phyloP scores from a whole-genome alignment of 768 basidiomycete genomes.

The Amanita rubescens region DNA sequence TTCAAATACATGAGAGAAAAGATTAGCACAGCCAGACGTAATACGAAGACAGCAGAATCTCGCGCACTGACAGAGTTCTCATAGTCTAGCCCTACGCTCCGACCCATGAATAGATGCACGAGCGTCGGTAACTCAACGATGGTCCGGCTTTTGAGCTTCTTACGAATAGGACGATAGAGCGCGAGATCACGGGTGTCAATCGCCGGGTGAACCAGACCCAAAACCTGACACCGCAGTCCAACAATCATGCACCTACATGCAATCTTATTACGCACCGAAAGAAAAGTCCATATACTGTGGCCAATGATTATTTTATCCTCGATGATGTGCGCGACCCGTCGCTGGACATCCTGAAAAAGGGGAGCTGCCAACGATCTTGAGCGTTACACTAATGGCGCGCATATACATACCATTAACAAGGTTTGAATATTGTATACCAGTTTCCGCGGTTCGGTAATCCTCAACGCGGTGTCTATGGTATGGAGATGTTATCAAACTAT shows the following conservation, averaged over 20 bases:
- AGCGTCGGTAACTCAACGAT: constrained; percentile 33
- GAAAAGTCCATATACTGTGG: constrained; percentile 45
- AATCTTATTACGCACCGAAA: constrained; percentile 33
- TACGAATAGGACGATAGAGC: constrained; percentile 42
- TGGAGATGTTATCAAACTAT: not conserved
- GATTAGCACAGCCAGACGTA: constrained; percentile 8
- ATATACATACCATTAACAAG: constrained; percentile 32
- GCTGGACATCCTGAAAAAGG: constrained; percentile 39
- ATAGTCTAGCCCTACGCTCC: constrained; percentile 32
- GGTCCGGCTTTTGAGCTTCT: constrained; percentile 29
- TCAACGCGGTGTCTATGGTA: constrained; percentile 35
- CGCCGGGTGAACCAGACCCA: constrained; percentile 44
- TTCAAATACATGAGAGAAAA: constrained; percentile 15
- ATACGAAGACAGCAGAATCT: constrained; percentile 5
- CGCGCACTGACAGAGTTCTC: constrained; percentile 39
- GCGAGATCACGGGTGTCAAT: constrained; percentile 49
- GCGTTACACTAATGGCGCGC: not conserved
- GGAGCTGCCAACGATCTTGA: constrained; percentile 29
- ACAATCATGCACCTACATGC: not conserved
- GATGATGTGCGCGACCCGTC: constrained; percentile 34
- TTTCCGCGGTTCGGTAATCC: constrained; percentile 39
- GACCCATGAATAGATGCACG: constrained; percentile 37
- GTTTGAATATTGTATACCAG: constrained; percentile 34
- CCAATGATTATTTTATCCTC: constrained; percentile 46
- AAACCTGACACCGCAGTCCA: constrained; percentile 26